These are phyloP conservation scores for Ramalina peruviana DNA, from an alignment of 495 filamentous ascomycete species.

Conservation along the genomic window DNA sequence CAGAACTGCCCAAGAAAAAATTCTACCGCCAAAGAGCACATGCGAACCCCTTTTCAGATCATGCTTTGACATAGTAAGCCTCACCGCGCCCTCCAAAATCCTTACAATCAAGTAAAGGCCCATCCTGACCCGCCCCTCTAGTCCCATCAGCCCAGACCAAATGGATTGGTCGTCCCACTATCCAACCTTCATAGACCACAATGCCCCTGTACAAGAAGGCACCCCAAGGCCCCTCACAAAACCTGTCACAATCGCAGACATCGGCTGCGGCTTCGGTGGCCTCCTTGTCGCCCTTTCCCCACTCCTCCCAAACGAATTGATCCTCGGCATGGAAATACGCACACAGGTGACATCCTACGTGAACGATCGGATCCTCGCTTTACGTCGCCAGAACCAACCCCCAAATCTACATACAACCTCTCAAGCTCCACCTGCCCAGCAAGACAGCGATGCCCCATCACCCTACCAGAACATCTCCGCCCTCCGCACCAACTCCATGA, in stretches of 20 bases:
- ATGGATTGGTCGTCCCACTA: conserved; percentile 89
- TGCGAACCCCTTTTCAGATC: conserved; percentile 95
- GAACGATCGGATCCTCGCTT: conserved; percentile 65
- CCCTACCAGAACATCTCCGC: conserved; percentile 76
- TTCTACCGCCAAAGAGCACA: conserved; percentile 94
- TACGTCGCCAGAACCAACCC: conserved; percentile 46
- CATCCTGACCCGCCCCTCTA: conserved; percentile 21
- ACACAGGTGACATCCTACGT: conserved; percentile 79
- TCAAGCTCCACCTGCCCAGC: conserved; percentile 8
- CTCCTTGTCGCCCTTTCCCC: conserved; percentile 77
- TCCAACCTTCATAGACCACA: conserved; percentile 48
- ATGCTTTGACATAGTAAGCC: conserved; percentile 73
- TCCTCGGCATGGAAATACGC: conserved; percentile 82
- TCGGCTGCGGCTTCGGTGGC: conserved; percentile 92
- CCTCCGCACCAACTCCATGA: conserved; percentile 90
- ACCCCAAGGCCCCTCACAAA: conserved; percentile 35
- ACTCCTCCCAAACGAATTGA: conserved; percentile 62
- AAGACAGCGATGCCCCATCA: conserved; percentile 6
- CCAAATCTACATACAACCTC: background rate
- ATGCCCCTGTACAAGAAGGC: conserved; percentile 11
- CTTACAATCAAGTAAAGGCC: conserved; percentile 2
- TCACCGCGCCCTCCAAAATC: background rate
- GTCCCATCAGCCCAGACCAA: conserved; percentile 61
- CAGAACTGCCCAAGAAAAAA: conserved; percentile 70
- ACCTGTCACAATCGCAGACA: conserved; percentile 85